A percentile compares a stretch with the other conserved stretches of the same genome.
Evolutionary conservation across 768 basidiomycete species (phyloP).

Genomic region (Tricholoma bakamatsutake): DNA sequence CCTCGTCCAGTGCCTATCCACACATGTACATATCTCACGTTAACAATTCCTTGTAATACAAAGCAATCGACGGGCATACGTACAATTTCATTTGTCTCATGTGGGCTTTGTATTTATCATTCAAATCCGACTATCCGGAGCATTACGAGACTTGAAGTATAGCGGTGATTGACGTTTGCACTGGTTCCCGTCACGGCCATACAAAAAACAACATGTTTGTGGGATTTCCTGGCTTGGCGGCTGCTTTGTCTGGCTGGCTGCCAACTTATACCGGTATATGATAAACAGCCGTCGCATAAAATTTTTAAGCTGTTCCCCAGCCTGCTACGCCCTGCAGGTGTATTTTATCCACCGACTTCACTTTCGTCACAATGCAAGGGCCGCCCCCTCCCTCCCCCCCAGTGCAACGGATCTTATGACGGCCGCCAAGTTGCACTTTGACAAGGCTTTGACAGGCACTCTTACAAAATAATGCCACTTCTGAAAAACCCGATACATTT

Average conservation of each 20-base stretch:
- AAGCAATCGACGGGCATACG: background rate
- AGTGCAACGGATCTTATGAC: background rate
- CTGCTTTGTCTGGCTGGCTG: background rate
- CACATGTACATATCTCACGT: background rate
- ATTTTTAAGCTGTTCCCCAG: background rate
- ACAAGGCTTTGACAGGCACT: too few species aligned
- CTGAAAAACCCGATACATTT: too few species aligned
- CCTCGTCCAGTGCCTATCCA: background rate
- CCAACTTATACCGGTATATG: background rate
- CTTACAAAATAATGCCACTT: too few species aligned
- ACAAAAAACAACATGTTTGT: too few species aligned
- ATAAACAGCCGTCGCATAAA: background rate
- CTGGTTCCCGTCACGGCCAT: too few species aligned
- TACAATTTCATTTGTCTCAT: background rate
- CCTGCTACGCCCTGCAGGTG: background rate
- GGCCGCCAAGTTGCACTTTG: too few species aligned
- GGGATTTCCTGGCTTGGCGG: too few species aligned
- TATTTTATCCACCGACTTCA: background rate
- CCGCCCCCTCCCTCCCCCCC: too few species aligned
- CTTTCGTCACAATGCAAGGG: background rate
- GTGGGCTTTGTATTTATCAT: background rate
- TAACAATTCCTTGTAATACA: background rate
- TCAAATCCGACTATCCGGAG: background rate
- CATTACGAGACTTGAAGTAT: too few species aligned
- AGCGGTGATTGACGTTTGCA: background rate